Percentiles rank a stretch among this genome's conserved stretches.
phyloP scores from a whole-genome alignment of 805 yeast species.

The Yamadazyma nakazawae region DNA sequence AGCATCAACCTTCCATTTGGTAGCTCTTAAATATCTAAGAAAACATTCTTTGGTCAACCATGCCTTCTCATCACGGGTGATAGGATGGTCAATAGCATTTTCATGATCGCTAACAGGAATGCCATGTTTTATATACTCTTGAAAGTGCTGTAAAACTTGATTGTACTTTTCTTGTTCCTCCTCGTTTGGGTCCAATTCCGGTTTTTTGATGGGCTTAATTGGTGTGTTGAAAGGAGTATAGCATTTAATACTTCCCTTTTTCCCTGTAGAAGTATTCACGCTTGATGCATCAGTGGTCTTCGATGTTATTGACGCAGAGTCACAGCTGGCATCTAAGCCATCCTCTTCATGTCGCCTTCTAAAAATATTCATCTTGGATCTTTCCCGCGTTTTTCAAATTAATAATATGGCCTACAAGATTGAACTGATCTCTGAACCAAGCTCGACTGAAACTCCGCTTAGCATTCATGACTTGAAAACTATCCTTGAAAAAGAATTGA shows the following conservation, averaged over 20 bases:
- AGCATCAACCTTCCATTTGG: conserved; percentile 45
- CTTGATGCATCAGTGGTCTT: conserved; percentile 1
- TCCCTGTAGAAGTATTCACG: conserved; percentile 3
- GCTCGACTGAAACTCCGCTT: conserved; percentile 19
- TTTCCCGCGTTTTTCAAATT: not conserved
- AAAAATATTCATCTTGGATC: conserved; percentile 2
- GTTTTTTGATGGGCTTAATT: conserved; percentile 29
- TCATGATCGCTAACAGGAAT: conserved; percentile 28
- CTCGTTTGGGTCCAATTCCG: conserved; percentile 25
- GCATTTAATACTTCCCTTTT: conserved; percentile 26
- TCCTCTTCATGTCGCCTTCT: conserved; percentile 5
- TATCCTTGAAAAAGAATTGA: conserved; percentile 9
- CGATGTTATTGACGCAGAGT: not conserved
- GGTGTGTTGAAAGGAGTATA: conserved; percentile 40
- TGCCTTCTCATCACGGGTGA: conserved; percentile 33
- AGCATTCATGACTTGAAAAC: conserved; percentile 14
- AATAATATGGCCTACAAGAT: conserved; percentile 2
- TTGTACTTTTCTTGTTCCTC: conserved; percentile 32
- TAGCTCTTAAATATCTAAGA: conserved; percentile 48
- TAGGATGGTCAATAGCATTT: conserved; percentile 22
- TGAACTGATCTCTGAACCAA: conserved; percentile 6
- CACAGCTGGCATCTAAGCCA: not conserved
- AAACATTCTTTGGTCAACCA: conserved; percentile 54
- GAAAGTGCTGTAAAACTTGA: conserved; percentile 27
- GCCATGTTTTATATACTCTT: conserved; percentile 18